phyloP scores from a whole-genome alignment of 169 alveolate genomes.

The Perkinsus olseni region DNA sequence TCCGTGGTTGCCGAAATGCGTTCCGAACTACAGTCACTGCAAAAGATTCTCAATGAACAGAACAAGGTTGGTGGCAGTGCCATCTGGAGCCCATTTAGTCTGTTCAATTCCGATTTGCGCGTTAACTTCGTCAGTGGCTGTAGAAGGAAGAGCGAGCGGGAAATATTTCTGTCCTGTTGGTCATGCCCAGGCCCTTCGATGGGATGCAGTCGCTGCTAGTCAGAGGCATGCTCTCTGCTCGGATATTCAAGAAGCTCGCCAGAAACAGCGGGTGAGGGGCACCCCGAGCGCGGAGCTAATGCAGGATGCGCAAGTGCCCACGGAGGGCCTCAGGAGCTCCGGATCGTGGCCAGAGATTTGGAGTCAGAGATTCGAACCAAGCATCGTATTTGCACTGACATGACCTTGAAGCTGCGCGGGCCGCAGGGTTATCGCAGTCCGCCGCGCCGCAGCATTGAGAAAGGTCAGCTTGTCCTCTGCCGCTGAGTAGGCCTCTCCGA shows the following conservation, averaged over 20 bases:
- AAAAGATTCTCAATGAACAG: not conserved
- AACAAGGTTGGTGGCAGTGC: not conserved
- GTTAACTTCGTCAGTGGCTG: too few species aligned
- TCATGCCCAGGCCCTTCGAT: not conserved
- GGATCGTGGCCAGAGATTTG: not conserved
- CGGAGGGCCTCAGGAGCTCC: not conserved
- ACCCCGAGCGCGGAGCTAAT: not conserved
- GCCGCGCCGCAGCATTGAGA: too few species aligned
- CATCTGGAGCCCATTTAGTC: not conserved
- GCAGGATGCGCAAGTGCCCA: not conserved
- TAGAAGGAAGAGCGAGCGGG: too few species aligned
- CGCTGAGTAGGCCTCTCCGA: too few species aligned
- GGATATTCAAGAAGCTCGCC: not conserved
- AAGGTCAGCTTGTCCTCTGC: too few species aligned
- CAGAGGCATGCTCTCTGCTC: not conserved
- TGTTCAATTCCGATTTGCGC: not conserved
- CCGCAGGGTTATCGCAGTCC: not conserved
- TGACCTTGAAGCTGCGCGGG: not conserved
- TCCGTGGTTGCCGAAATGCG: not conserved
- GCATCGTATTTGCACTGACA: not conserved
- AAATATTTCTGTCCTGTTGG: not conserved
- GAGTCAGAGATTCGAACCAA: not conserved
- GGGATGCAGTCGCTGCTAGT: not conserved
- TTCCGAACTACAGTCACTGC: not conserved
- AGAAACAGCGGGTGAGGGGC: not conserved